Evolutionary conservation across 73 alveolate species (phyloP).

Genomic region (Stentor roeselii): DNA sequence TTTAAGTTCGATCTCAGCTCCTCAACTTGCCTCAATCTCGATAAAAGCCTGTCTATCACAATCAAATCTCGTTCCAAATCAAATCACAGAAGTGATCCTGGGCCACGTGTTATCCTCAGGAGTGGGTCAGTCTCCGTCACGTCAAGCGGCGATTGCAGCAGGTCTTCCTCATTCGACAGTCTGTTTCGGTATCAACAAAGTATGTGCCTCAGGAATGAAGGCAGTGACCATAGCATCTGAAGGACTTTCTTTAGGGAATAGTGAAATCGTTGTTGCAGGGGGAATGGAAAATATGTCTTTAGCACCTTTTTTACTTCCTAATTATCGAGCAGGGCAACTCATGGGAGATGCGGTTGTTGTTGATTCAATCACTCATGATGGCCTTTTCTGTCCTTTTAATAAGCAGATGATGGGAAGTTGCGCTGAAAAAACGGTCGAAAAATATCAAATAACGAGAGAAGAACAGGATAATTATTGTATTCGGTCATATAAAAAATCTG

Average conservation of each 20-base stretch:
- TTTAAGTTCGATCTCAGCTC: slow-evolving; percentile 60
- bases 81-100: slow-evolving; percentile 65
- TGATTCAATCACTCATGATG: slow-evolving; percentile 67
- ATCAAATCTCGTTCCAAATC: slow-evolving; percentile 48
- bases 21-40: slow-evolving; percentile 68
- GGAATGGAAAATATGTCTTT: slow-evolving; percentile 84
- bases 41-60: slow-evolving; percentile 67
- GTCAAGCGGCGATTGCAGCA: slow-evolving; percentile 78
- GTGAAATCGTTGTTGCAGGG: slow-evolving; percentile 70
- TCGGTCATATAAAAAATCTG: slow-evolving; percentile 63
- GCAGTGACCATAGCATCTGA: slow-evolving; percentile 79
- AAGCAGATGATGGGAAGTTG: slow-evolving; percentile 67
- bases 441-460: slow-evolving; percentile 64
- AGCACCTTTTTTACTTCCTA: slow-evolving; percentile 71
- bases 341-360: slow-evolving; percentile 60
- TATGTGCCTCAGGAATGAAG: slow-evolving; percentile 83
- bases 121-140: slow-evolving; percentile 76
- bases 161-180: slow-evolving; percentile 54
- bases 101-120: slow-evolving; percentile 82
- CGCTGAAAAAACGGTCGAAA: slow-evolving; percentile 62
- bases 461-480: slow-evolving; percentile 75
- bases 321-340: slow-evolving; percentile 65
- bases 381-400: slow-evolving; percentile 68
- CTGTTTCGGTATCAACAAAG: slow-evolving; percentile 74
- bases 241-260: slow-evolving; percentile 70